Evolutionary conservation across 2,329 filamentous ascomycete species (phyloP).

Genomic region (Fusarium floridanum): DNA sequence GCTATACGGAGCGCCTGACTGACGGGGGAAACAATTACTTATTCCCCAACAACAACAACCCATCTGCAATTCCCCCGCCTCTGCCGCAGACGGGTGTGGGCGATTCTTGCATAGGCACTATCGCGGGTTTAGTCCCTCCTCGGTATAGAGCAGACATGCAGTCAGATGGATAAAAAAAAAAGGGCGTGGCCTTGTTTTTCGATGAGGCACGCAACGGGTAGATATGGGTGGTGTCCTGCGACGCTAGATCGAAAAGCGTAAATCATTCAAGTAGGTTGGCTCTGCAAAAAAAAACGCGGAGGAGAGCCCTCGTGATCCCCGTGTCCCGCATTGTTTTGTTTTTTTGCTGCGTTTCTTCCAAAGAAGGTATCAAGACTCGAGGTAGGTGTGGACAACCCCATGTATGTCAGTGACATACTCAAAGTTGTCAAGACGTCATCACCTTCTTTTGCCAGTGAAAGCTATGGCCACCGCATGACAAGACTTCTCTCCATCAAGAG

Average conservation of each 20-base stretch:
- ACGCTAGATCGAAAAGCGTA: not conserved
- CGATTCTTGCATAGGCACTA: conserved; percentile 3
- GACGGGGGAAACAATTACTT: not conserved
- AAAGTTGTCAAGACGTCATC: conserved; percentile 21
- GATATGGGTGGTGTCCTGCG: not conserved
- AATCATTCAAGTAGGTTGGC: not conserved
- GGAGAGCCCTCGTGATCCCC: conserved; percentile 18
- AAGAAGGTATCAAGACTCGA: conserved; percentile 42
- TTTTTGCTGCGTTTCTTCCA: conserved; percentile 6
- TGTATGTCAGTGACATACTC: conserved; percentile 7
- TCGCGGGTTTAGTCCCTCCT: conserved; percentile 8
- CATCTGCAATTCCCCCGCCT: not conserved
- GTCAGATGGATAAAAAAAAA: conserved; percentile 32
- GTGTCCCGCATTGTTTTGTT: not conserved
- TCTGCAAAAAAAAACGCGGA: not conserved
- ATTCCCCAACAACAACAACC: not conserved
- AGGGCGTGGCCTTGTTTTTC: not conserved
- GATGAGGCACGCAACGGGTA: conserved; percentile 36
- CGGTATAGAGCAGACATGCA: conserved; percentile 19
- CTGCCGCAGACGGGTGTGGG: not conserved
- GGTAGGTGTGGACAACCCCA: not conserved
- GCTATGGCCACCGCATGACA: conserved; percentile 23
- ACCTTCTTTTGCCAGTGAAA: not conserved
- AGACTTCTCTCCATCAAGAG: not conserved
- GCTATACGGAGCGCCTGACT: not conserved